Evolutionary conservation across 176 grass and related monocot genomes (phyloP), one percentile per base, ranked within the genome.

Genomic region (Cenchrus americanus): DNA sequence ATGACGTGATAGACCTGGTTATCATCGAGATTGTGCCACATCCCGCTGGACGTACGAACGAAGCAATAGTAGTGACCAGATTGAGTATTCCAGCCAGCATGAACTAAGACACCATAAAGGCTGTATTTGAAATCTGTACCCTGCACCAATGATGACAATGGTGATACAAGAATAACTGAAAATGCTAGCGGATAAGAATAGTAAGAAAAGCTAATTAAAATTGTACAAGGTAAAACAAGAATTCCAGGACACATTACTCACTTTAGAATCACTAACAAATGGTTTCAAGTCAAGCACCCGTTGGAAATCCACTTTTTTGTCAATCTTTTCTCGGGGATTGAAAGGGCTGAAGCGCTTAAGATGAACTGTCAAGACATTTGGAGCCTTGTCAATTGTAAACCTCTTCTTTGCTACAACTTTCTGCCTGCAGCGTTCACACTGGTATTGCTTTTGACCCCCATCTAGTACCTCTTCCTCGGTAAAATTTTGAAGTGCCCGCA

Each of bases 21-120:
- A 96, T 99, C 96, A 54, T 98, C 93, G 81, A 98, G 93, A 88
- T 88, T 93, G 84, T 99, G 96, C 96, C 96, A 99, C 93, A 96
- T 92, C 76, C 96, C 89, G 85, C 89, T 99, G 49, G 96, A 99
- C 41, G 96, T 99, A 48, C 91, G 93, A 81, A 99, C 91, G 66
- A 89, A 99, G 85, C 96, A 99, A 84, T 91, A 96, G 78, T 99
- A 99, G 84, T 99, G 96, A 74, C 96, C 96, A 22, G 91, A 94
- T 76, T 96, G 96, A 55, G 91, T 96, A 86, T 79, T 99, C 91
- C 89, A 90, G 80, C 93, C 93, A 83, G 87, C 88, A 87, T 99
- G 96, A 79, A 99, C 96, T 83, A 96, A 85, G 69, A 99, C 96
- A 75, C 96, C 93, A 87, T 99, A 96, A 80, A 99, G 93, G 71